Base-by-base conservation (phyloP, 768 basidiomycete genomes). In the Boletus insuetus region DNA sequence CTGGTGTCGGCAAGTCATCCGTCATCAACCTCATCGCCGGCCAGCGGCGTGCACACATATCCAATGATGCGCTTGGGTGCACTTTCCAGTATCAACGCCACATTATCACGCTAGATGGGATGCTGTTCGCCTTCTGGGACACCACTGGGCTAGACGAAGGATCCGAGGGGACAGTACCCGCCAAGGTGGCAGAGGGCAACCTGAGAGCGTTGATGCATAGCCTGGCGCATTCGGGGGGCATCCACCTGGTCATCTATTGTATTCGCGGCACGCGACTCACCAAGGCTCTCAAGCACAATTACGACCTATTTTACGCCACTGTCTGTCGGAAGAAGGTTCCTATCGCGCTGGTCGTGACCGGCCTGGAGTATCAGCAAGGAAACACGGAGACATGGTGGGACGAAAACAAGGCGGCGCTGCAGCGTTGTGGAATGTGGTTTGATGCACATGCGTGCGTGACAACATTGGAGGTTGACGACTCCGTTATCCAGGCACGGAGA, bases 261-360 rank as follows among this genome's bases (percentile, higher is more conserved):
- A 43, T 49, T 16, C 54, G 46, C 14, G 54, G 22, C 1, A 13
- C 14, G 11, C 32, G 55, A 34, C 40, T 48, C 35, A 56, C 55
- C 12, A 56, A 35, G 17, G 54, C 46, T 10, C 55, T 67, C 19
- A 52, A 62, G 26, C 62, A 64, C 31, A 76, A 73, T 56, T 77
- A 73, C 63, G 53, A 60, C 29, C 42, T 74, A 3, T 72, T 75
- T 40, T 62, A 68, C 32, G 59, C 67, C 16, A 58, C 68, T 4
- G 64, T 77, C 26, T 77, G 76, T 47, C 64, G 58, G n/a, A 53
- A 58, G 32, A 51, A 63, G 31, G 76, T 75, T 3, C 75, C 74
- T 3, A 64, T 72, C 20, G 64, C 70, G 0, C 46, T 75, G 6
- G 72, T 71, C 7, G 60, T 75, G 8, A 76, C 73, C 0, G 69